Base-by-base conservation (phyloP, 2,329 filamentous ascomycete genomes). In the Akanthomyces lecanii region DNA sequence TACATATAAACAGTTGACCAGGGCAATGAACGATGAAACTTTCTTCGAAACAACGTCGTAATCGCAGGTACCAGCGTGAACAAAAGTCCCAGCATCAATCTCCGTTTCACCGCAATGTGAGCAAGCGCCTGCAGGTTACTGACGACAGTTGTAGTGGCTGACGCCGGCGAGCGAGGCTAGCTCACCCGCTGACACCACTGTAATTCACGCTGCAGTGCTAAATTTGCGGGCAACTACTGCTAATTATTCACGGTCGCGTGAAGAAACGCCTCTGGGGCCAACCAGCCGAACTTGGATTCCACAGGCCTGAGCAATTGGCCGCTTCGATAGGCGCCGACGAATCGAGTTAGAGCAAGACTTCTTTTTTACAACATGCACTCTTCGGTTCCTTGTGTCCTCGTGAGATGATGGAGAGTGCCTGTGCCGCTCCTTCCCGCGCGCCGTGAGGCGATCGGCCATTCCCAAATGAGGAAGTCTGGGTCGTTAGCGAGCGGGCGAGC, bases 11-110 rank as follows among this genome's bases (percentile, higher is more conserved):
- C 12, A 10, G 38, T 16, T 5, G 14, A 40, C 5, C 38, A 14
- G 38, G 33, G 5, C 4, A 25, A 7, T 14, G 14, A 25, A 48
- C 5, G 10, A 36, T 36, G 33, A 10, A 18, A 4, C 12, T 2
- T 1, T 28, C 28, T 5, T 48, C 5, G 2, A n/a, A 28, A 48
- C 3, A 21, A 28, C 4, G 21, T 25, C 45, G 14, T 28, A 2
- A 28, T 48, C 8, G 16, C 45, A 2, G 38, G 58, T 61, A 61
- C 40, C 47, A n/a, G 21, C 48, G 58, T 61, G 58, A 53, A 61
- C 58, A 61, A 61, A 45, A 45, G 58, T 21, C 44, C 48, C 38
- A 33, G 14, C 3, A 6, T 30, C 2, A 16, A 2, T 10, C 23
- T n/a, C 6, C 1, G 18, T 18, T 18, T 52, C 38, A 61, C 58